phyloP scores from a whole-genome alignment of 169 alveolate genomes.

The Babesia sp. region DNA sequence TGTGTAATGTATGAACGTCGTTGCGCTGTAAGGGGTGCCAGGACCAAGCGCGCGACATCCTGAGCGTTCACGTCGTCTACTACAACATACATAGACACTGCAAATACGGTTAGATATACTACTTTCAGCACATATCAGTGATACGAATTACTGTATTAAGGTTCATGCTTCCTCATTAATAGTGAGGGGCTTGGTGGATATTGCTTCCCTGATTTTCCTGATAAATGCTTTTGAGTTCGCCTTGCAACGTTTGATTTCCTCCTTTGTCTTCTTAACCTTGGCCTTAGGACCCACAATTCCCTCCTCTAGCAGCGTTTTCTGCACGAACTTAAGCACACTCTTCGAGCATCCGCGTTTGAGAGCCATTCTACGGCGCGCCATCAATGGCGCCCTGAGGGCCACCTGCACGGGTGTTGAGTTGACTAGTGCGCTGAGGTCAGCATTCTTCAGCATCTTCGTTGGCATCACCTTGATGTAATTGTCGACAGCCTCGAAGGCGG shows the following conservation, averaged over 20 bases:
- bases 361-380: not conserved
- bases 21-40: not conserved
- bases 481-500: conserved; percentile 91
- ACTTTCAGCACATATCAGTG: not conserved
- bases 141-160: not conserved
- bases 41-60: no score
- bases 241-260: conserved; percentile 29
- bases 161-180: conserved; percentile 7
- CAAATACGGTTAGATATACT: not conserved
- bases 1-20: not conserved
- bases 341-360: conserved; percentile 21
- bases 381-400: conserved; percentile 29
- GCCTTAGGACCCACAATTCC: conserved; percentile 15
- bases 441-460: conserved; percentile 70
- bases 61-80: no score
- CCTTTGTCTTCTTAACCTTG: conserved; percentile 25
- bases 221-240: conserved; percentile 43
- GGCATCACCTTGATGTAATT: conserved; percentile 24
- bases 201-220: conserved; percentile 24
- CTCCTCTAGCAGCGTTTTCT: conserved; percentile 9
- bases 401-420: conserved; percentile 94
- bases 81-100: no score
- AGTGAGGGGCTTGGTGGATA: conserved; percentile 30
- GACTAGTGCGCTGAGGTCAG: conserved; percentile 94
- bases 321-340: conserved; percentile 46